Percentiles rank a stretch among this genome's conserved stretches.
phyloP scores from a whole-genome alignment of 108 stramenopile species.

The Skeletonema marinoi region DNA sequence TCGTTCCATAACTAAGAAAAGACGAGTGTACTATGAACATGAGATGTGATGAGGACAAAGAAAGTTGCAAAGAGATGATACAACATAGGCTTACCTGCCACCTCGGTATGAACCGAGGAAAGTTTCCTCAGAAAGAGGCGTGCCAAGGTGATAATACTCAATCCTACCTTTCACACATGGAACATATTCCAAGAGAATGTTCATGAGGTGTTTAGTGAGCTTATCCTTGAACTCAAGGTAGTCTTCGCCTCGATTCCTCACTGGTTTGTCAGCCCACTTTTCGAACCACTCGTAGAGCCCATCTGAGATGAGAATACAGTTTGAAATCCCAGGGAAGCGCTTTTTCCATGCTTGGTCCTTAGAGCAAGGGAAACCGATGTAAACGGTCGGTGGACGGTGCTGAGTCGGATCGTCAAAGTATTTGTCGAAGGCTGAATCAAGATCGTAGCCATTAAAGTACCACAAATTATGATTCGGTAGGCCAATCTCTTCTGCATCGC shows the following conservation, averaged over 20 bases:
- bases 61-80: neutral
- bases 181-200: slow-evolving; percentile 44
- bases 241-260: slow-evolving; percentile 41
- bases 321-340: slow-evolving; percentile 45
- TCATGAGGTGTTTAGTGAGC: slow-evolving; percentile 35
- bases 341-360: slow-evolving; percentile 51
- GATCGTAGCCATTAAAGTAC: slow-evolving; percentile 51
- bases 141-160: slow-evolving; percentile 44
- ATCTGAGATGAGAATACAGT: slow-evolving; percentile 46
- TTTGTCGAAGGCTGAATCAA: slow-evolving; percentile 40
- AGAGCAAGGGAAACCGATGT: slow-evolving; percentile 63
- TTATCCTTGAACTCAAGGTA: slow-evolving; percentile 49
- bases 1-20: slow-evolving; percentile 30
- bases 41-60: neutral
- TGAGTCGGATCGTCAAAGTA: slow-evolving; percentile 38
- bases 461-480: slow-evolving; percentile 46
- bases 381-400: slow-evolving; percentile 69
- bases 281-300: slow-evolving; percentile 41
- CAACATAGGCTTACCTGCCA: neutral
- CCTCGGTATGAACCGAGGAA: slow-evolving; percentile 41
- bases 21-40: neutral
- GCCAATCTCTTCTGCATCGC: slow-evolving; percentile 41
- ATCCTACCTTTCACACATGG: slow-evolving; percentile 45
- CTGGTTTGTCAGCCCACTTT: slow-evolving; percentile 34
- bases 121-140: slow-evolving; percentile 37